These are phyloP conservation scores for Saccharomyces hybrid DNA, from an alignment of 1,139 yeast genomes.

Conservation along the genomic window DNA sequence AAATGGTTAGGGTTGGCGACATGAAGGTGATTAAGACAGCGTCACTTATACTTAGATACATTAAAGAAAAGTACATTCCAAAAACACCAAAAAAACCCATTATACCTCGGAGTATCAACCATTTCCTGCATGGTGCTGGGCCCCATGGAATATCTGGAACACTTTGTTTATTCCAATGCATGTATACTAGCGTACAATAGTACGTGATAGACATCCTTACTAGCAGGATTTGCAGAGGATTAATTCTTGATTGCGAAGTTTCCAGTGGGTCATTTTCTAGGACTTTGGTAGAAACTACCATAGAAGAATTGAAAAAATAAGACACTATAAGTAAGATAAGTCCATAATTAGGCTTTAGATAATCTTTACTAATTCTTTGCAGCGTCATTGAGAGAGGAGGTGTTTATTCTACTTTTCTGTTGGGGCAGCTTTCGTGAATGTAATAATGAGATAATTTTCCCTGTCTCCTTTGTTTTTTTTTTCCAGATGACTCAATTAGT, in stretches of 20 bases:
- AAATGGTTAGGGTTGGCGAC: conserved; percentile 68
- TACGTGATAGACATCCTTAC: conserved; percentile 71
- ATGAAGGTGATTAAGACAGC: conserved; percentile 76
- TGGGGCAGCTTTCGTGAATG: neutral
- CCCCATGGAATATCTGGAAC: conserved; percentile 66
- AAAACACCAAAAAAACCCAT: conserved; percentile 77
- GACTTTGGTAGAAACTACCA: conserved; percentile 63
- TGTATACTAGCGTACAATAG: conserved; percentile 46
- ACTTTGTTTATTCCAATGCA: conserved; percentile 38
- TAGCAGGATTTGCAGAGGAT: conserved; percentile 70
- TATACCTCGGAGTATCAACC: conserved; percentile 56
- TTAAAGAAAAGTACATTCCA: conserved; percentile 64
- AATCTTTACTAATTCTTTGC: conserved; percentile 1
- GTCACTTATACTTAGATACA: conserved; percentile 67
- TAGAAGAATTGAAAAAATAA: conserved; percentile 60
- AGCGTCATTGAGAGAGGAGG: neutral
- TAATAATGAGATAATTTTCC: neutral
- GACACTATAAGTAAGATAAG: conserved; percentile 41
- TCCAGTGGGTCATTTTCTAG: conserved; percentile 44
- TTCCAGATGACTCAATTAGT: neutral
- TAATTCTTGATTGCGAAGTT: conserved; percentile 38
- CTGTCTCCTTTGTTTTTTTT: neutral
- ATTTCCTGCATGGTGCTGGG: conserved; percentile 47
- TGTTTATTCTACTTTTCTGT: neutral
- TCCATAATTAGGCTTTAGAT: conserved; percentile 30